Percentiles rank a stretch among this genome's conserved stretches.
These are phyloP conservation scores for Paraconiothyrium brasiliense DNA, from an alignment of 2,329 filamentous ascomycete species.

Conservation along the genomic window DNA sequence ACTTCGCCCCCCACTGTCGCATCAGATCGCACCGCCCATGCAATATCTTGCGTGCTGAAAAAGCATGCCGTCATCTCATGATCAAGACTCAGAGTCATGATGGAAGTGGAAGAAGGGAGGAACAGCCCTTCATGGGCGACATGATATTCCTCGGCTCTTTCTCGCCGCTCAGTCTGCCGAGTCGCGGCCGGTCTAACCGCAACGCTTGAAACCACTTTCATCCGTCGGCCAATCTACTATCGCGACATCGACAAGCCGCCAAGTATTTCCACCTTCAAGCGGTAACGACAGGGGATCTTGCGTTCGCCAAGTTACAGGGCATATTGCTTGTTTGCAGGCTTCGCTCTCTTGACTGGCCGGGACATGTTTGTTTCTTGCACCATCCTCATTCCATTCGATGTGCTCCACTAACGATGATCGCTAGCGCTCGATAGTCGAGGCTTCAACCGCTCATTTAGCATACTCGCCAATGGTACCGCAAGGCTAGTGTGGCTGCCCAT, in stretches of 20 bases:
- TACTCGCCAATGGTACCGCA: conserved; percentile 23
- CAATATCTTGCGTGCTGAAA: conserved; percentile 22
- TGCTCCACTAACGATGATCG: conserved; percentile 10
- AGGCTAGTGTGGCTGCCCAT: conserved; percentile 1
- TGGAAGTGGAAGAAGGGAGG: conserved; percentile 5
- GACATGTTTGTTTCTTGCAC: conserved; percentile 26
- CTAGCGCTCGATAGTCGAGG: not conserved
- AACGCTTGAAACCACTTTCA: conserved; percentile 4
- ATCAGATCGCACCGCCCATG: conserved; percentile 18
- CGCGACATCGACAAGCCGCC: conserved; percentile 9
- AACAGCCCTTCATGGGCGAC: not conserved
- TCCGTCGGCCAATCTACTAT: conserved; percentile 11
- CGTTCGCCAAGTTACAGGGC: conserved; percentile 36
- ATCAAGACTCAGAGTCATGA: not conserved
- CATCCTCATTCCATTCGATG: conserved; percentile 19
- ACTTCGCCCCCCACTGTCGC: not conserved
- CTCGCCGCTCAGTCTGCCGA: conserved; percentile 6
- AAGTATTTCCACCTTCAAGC: conserved; percentile 24
- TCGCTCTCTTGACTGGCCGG: conserved; percentile 32
- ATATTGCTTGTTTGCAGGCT: conserved; percentile 33
- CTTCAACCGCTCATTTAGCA: conserved; percentile 20
- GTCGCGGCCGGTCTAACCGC: not conserved
- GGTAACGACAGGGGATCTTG: conserved; percentile 37
- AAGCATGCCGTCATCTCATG: not conserved
- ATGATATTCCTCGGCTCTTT: conserved; percentile 1